Evolutionary conservation across 2,329 filamentous ascomycete species (phyloP).

Genomic region (Penicillium sp.): DNA sequence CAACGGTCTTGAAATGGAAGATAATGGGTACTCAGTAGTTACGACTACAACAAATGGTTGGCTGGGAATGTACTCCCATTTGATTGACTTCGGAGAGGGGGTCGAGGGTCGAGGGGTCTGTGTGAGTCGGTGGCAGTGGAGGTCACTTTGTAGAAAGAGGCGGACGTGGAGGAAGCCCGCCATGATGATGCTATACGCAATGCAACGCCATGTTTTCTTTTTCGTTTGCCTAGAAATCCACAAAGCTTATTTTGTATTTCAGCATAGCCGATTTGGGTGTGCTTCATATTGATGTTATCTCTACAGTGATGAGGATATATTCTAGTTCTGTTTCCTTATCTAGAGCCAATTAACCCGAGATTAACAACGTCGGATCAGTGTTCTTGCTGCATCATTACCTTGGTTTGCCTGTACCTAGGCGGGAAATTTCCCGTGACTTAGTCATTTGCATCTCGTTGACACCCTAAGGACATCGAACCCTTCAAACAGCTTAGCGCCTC

Average conservation of each 20-base stretch:
- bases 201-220: conserved; percentile 18
- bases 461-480: neutral
- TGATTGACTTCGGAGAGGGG: neutral
- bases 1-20: neutral
- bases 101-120: conserved; percentile 2
- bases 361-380: neutral
- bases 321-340: neutral
- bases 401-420: neutral
- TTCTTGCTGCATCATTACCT: neutral
- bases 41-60: neutral
- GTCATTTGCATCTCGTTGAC: too few relatives aligned
- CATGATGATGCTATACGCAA: conserved; percentile 27
- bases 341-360: neutral
- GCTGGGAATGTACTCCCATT: neutral
- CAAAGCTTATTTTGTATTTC: conserved; percentile 16
- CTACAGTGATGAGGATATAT: neutral
- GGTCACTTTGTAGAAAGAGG: conserved; percentile 21
- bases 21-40: neutral
- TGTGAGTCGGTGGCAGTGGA: conserved; percentile 1
- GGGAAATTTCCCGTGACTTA: neutral
- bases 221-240: conserved; percentile 17
- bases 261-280: neutral
- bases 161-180: conserved; percentile 14
- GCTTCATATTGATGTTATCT: neutral
- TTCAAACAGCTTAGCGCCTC: neutral